Percentiles rank a stretch among this genome's conserved stretches.
Conservation (phyloP, 139 green algal genomes). For the Diplosphaera chodatii region DNA sequence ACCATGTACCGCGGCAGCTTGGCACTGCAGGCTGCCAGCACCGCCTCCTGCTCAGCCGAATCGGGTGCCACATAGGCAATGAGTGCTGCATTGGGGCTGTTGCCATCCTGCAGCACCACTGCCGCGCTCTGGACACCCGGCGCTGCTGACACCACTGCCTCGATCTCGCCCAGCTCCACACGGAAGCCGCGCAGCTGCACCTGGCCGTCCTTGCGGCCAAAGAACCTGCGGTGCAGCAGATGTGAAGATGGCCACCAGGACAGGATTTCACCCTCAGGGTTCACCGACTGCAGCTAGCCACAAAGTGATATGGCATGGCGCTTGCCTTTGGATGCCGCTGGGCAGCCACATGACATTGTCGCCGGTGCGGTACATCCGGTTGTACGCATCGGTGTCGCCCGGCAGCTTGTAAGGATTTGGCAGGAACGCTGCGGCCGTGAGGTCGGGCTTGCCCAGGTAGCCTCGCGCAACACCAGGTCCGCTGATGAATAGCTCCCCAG, state of each 20-base stretch:
- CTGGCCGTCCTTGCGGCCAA: constrained; percentile 1
- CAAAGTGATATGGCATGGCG: too few relatives aligned
- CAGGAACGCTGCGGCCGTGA: constrained; percentile 6
- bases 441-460: constrained; percentile 7
- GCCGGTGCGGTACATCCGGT: constrained; percentile 19
- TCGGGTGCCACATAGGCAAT: constrained; percentile 16
- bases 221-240: background rate
- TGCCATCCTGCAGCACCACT: constrained; percentile 3
- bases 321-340: background rate
- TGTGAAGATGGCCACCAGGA: background rate
- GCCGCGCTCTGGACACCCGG: background rate
- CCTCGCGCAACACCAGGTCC: constrained; percentile 10
- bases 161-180: constrained; percentile 33
- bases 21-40: background rate
- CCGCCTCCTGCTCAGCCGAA: background rate
- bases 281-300: too few relatives aligned
- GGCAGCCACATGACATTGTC: constrained; percentile 11
- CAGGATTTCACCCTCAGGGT: too few relatives aligned
- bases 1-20: constrained; percentile 29
- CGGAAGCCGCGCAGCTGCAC: constrained; percentile 18
- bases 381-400: background rate
- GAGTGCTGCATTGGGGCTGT: constrained; percentile 1
- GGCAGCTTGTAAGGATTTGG: background rate
- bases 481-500: constrained; percentile 18
- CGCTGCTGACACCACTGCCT: constrained; percentile 7